Percentiles rank a stretch among this genome's conserved stretches.
phyloP scores from a whole-genome alignment of 805 yeast genomes.

The Kurtzmaniella fragi region DNA sequence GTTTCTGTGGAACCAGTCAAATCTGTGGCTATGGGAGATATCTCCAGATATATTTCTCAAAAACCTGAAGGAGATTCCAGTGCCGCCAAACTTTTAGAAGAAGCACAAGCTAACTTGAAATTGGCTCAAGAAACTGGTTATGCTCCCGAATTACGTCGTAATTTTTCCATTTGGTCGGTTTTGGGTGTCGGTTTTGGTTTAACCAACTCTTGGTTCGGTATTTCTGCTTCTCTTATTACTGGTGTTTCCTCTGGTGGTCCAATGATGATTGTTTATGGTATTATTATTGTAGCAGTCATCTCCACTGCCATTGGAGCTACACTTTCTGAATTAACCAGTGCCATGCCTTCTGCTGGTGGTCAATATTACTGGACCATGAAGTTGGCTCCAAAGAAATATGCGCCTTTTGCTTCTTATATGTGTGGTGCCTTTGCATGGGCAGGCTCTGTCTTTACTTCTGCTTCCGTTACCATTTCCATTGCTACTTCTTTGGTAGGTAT shows the following conservation, averaged over 20 bases:
- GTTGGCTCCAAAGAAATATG: conserved; percentile 45
- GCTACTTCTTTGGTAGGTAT: conserved; percentile 51
- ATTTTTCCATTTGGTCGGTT: conserved; percentile 41
- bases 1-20: background rate
- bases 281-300: conserved; percentile 44
- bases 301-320: conserved; percentile 46
- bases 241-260: conserved; percentile 60
- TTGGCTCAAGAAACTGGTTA: conserved; percentile 26
- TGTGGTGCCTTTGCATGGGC: conserved; percentile 63
- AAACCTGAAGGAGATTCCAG: background rate
- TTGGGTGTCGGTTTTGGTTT: conserved; percentile 58
- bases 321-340: conserved; percentile 48
- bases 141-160: conserved; percentile 21
- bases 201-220: conserved; percentile 60
- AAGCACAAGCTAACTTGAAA: conserved; percentile 17
- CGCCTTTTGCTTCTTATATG: conserved; percentile 47
- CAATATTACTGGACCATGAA: conserved; percentile 56
- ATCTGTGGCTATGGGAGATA: conserved; percentile 1
- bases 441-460: conserved; percentile 57
- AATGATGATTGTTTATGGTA: conserved; percentile 51
- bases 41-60: background rate
- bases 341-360: conserved; percentile 56
- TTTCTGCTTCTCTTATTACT: conserved; percentile 49
- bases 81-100: conserved; percentile 7
- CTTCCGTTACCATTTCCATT: conserved; percentile 52